Base-by-base conservation (phyloP, 2,329 filamentous ascomycete genomes). In the Venturia aucupariae region DNA sequence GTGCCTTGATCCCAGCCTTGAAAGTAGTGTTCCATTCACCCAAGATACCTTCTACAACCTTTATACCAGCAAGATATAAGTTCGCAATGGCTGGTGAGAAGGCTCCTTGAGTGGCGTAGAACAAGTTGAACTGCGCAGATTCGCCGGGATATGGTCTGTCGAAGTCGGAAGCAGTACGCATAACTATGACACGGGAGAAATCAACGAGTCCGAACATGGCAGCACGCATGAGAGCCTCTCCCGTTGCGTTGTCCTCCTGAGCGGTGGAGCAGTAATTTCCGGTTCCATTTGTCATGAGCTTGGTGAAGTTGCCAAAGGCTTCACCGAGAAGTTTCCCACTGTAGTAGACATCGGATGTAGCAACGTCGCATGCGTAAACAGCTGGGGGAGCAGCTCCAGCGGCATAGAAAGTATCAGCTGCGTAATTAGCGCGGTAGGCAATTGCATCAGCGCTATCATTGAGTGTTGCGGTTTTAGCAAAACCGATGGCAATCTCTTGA, bases 31-130 rank as follows among this genome's bases (percentile, higher is more conserved):
- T 75, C 88, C 88, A 91, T 4, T 77, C 80, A 0, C 72, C 65
- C 15, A 90, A 65, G 65, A 91, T 86, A 1, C 86, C 87, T 67
- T 81, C 77, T 15, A 89, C 80, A 38, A 91, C 85, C 69, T 85
- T 77, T 4, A 87, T 78, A 1, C 88, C 88, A 0, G 86, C 87
- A 5, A 79, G 75, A 73, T 84, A 90, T 57, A 90, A 81, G 72
- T 90, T 91, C 66, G 82, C 72, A 22, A 89, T 75, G 2, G 87
- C 83, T 38, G 86, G 83, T 38, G 75, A 73, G 70, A 88, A 90
- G 5, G 60, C 86, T 61, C 86, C 87, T 71, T 88, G 84, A 42
- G 86, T 75, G 0, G 79, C 75, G 44, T 82, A 78, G 38, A 85
- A 79, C 17, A 90, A 78, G 69, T 90, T 86, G 38, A 84, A 78